phyloP scores from a whole-genome alignment of 257 asterid species.

The Apocynum venetum region DNA sequence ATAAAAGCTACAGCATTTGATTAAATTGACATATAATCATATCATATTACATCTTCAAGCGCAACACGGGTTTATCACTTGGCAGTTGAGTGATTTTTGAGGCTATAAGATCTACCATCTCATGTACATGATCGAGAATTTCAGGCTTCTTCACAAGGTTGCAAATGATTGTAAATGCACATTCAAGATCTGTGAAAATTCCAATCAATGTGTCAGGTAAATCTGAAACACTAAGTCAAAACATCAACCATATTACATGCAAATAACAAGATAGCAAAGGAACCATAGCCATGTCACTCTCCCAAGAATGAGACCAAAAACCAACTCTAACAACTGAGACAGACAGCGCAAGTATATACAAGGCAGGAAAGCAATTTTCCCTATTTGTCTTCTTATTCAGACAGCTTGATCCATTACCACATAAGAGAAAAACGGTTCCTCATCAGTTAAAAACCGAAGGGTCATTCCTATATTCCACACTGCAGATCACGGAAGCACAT shows the following conservation, averaged over 20 bases:
- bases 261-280: background rate
- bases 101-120: conserved; percentile 77
- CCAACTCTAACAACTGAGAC: background rate
- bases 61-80: conserved; percentile 67
- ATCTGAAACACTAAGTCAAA: background rate
- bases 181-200: conserved; percentile 71
- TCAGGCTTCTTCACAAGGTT: conserved; percentile 79
- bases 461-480: background rate
- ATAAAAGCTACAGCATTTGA: conserved; percentile 6
- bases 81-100: conserved; percentile 70
- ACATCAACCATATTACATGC: background rate
- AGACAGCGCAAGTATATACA: background rate
- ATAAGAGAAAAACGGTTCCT: background rate
- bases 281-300: background rate
- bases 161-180: conserved; percentile 78
- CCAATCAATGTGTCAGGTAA: background rate
- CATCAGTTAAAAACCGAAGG: background rate
- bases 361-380: too few species aligned
- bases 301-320: background rate
- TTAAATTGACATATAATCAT: conserved; percentile 2
- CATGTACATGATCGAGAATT: conserved; percentile 67
- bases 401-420: background rate
- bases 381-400: background rate
- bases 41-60: conserved; percentile 67
- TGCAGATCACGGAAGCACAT: background rate